phyloP scores from a whole-genome alignment of 2,329 filamentous ascomycete genomes.

The Fusarium equiseti region DNA sequence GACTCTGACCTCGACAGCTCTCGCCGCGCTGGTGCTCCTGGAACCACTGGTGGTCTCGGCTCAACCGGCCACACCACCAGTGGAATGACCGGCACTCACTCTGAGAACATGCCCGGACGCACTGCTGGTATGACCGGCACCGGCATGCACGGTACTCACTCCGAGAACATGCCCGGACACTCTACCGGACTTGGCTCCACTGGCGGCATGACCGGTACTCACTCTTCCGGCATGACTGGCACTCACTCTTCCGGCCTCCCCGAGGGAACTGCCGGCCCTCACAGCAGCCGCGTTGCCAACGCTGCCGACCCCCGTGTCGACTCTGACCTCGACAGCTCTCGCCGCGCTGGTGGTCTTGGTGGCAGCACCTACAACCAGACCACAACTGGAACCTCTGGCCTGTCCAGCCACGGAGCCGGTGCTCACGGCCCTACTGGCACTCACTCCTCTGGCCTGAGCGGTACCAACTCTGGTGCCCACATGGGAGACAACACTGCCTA shows the following conservation, averaged over 20 bases:
- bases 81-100: slow-evolving; percentile 37
- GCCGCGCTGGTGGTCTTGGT: slow-evolving; percentile 13
- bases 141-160: background rate
- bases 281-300: slow-evolving; percentile 60
- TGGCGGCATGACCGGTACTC: background rate
- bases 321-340: slow-evolving; percentile 61
- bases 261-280: slow-evolving; percentile 55
- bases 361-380: slow-evolving; percentile 30
- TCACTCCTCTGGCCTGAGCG: slow-evolving; percentile 17
- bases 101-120: slow-evolving; percentile 1
- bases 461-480: slow-evolving; percentile 16
- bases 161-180: slow-evolving; percentile 6
- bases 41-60: no score
- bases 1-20: slow-evolving; percentile 63
- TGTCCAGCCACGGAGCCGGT: slow-evolving; percentile 27
- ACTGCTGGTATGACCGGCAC: background rate
- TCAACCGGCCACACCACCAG: background rate
- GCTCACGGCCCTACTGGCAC: slow-evolving; percentile 30
- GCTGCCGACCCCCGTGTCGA: slow-evolving; percentile 66
- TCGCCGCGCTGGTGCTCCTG: slow-evolving; percentile 13
- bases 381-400: slow-evolving; percentile 29
- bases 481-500: slow-evolving; percentile 34
- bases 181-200: background rate
- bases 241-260: slow-evolving; percentile 21
- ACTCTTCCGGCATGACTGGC: background rate